Base-by-base conservation (phyloP, 2,329 filamentous ascomycete genomes). In the Claviceps citrina region DNA sequence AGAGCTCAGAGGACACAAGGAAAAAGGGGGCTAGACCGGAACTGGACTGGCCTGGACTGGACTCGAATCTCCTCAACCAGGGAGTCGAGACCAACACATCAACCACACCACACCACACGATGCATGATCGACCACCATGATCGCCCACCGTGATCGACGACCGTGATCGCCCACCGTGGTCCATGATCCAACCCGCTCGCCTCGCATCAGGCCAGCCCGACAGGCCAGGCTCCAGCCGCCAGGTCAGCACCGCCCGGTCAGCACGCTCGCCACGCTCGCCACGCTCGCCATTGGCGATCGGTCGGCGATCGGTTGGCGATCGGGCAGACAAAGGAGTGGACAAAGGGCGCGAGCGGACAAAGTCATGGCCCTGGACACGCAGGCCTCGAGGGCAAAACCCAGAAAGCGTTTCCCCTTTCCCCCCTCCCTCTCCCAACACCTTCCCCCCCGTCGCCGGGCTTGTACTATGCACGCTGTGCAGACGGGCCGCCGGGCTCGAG, bases 401-500 rank as follows among this genome's bases (percentile, higher is more conserved):
- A 34, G 31, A 19, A 19, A 32, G 5, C 15, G 22, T 35, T 42
- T 27, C 31, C 27, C 22, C 38, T 22, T 27, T 41, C n/a, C 32
- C 35, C 36, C 36, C 31, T 25, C 30, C n/a, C n/a, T n/a, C 12
- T 39, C 20, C 31, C 22, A 19, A 37, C 27, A 32, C 31, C 37
- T 31, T 19, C 28, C 41, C 31, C 41, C 39, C 40, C 37, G 25
- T 31, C 13, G 22, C 26, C 36, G 34, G 25, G 38, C 32, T 24
- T 30, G 32, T 40, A 35, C 25, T 33, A 45, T 44, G 44, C 31
- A 34, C 32, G 36, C 33, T 16, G 30, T 30, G 22, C 38, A 25
- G 35, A 39, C 32, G 41, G 35, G 44, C 41, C 44, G 31, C 31
- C 32, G 24, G 43, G 43, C 41, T 45, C 43, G 16, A 38, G n/a